Base-by-base conservation (phyloP, 805 yeast species). In the Ogataea methylovora region DNA sequence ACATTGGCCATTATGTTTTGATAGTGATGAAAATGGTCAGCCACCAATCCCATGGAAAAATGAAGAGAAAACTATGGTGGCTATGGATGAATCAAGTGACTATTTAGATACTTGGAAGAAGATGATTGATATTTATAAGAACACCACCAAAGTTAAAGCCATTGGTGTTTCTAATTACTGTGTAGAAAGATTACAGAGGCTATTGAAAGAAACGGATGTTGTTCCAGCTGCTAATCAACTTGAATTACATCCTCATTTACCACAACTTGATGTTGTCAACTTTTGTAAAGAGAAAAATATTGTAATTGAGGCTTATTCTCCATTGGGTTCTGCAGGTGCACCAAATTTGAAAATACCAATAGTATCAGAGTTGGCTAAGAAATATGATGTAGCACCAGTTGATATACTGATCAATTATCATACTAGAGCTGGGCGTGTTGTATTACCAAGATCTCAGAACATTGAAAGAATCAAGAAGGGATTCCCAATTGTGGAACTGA, bases 11-110 rank as follows among this genome's bases (percentile, higher is more conserved):
- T 42, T 65, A n/a, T 53, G 62, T 23, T 55, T 66, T 30, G 48
- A 54, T 16, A 57, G 63, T n/a, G 69, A 57, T 41, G 63, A 52
- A 21, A 51, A 63, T 35, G 71, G 71, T 0, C 31, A 37, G 13
- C 69, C 69, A 3, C 31, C 56, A 1, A 45, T 44, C 17, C 72
- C 72, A 6, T n/a, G n/a, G n/a, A n/a, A n/a, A n/a, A 45, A 37
- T 25, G 67, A 65, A 39, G 46, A 45, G 4, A 43, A 60, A 17
- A 73, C 70, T 0, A 49, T 58, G 10, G 35, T 84, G 14, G 72
- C 74, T 43, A 73, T 73, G 39, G 94, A 86, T 29, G 92, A 85
- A 60, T 83, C 78, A 37, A 96, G 84, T 16, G 94, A 87, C 51
- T 94, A 45, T 35, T 54, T 90, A n/a, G 74, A 76, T 27, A 88